A percentile compares a stretch with the other conserved stretches of the same genome.
Evolutionary conservation across 2,329 filamentous ascomycete species (phyloP).

Genomic region (Pseudogymnoascus sp.): DNA sequence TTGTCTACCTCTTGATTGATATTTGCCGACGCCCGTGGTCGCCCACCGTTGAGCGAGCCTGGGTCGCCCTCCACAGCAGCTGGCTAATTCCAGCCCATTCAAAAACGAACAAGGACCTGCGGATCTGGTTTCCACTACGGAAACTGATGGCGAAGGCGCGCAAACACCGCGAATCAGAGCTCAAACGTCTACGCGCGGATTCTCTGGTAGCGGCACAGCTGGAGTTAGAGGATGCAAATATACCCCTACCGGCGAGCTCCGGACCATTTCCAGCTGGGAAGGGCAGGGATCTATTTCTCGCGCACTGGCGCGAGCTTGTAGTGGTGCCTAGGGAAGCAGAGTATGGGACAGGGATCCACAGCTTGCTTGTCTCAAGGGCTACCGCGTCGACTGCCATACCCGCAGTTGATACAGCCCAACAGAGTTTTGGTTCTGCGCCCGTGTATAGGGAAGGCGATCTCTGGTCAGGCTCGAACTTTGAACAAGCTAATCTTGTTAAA

Average conservation of each 20-base stretch:
- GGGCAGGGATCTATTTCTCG: conserved; percentile 20
- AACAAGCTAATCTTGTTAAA: not conserved
- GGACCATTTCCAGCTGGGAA: conserved; percentile 20
- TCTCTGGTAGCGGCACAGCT: conserved; percentile 19
- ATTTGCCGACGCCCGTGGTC: conserved; percentile 10
- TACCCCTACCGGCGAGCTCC: conserved; percentile 25
- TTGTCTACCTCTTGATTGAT: not conserved
- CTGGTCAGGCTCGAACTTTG: conserved; percentile 1
- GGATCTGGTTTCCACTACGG: conserved; percentile 14
- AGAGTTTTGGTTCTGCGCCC: not conserved
- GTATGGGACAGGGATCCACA: not conserved
- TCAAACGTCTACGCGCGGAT: conserved; percentile 26
- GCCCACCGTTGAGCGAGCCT: conserved; percentile 15
- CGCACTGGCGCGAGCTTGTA: conserved; percentile 29
- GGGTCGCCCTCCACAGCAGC: conserved; percentile 12
- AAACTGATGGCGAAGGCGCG: conserved; percentile 14
- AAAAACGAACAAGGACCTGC: not conserved
- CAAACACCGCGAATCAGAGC: conserved; percentile 28
- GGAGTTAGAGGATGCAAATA: conserved; percentile 19
- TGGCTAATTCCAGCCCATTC: not conserved
- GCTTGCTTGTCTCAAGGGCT: not conserved
- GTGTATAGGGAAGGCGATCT: not conserved
- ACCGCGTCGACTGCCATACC: not conserved
- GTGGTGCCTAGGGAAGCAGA: not conserved
- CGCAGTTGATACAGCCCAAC: too few species aligned